A percentile compares a stretch with the other conserved stretches of the same genome.
These are phyloP conservation scores for Zalerion maritima DNA, from an alignment of 495 filamentous ascomycete genomes.

Conservation along the genomic window DNA sequence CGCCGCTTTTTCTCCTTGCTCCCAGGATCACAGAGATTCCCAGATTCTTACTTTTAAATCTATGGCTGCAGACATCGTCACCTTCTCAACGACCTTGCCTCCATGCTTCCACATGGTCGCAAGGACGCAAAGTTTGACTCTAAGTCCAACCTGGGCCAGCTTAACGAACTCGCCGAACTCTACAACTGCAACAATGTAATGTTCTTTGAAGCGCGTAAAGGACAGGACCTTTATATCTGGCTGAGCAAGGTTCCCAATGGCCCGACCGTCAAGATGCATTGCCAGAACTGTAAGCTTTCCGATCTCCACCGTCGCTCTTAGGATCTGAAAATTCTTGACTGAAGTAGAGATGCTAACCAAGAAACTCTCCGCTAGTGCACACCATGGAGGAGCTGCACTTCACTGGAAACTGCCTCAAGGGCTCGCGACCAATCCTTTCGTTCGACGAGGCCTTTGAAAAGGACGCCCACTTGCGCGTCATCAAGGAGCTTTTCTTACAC, in stretches of 20 bases:
- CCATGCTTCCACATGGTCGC: conserved; percentile 77
- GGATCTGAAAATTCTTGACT: neutral
- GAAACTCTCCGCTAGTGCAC: conserved; percentile 42
- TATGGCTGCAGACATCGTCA: conserved; percentile 59
- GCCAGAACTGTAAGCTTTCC: conserved; percentile 43
- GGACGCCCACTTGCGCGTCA: conserved; percentile 51
- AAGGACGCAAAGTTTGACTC: conserved; percentile 96
- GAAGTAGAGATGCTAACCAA: conserved; percentile 1
- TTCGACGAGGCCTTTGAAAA: conserved; percentile 80
- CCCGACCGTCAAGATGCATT: conserved; percentile 75
- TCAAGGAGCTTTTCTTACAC: conserved; percentile 79
- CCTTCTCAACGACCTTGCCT: conserved; percentile 76
- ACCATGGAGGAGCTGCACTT: conserved; percentile 96
- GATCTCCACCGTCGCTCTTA: conserved; percentile 10
- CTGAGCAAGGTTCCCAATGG: conserved; percentile 89
- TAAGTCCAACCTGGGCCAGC: conserved; percentile 80
- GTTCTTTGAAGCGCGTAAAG: conserved; percentile 93
- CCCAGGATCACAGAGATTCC: conserved; percentile 2
- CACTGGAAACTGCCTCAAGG: conserved; percentile 90
- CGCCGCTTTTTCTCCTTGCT: conserved; percentile 10
- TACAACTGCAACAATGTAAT: conserved; percentile 98
- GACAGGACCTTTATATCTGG: conserved; percentile 89
- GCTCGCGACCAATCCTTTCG: conserved; percentile 82
- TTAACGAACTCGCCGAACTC: conserved; percentile 92
- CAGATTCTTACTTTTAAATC: conserved; percentile 1